Percentiles rank a stretch among this genome's conserved stretches.
Conservation (phyloP, 768 basidiomycete genomes). For the Suillus luteus region DNA sequence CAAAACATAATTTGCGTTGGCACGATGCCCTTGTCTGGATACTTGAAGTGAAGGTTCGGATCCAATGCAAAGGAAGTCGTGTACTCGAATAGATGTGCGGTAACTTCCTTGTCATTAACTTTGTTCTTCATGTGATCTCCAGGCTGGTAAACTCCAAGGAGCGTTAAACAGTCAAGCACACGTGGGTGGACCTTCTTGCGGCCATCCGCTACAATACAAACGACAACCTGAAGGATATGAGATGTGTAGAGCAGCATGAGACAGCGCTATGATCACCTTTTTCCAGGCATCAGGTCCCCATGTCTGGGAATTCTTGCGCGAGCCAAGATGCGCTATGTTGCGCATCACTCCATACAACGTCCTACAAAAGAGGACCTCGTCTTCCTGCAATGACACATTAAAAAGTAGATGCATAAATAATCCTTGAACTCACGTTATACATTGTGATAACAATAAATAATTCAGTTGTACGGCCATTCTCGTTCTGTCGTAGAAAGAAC, state of each 20-base stretch:
- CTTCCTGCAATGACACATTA: slow-evolving; percentile 53
- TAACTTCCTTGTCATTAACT: slow-evolving; percentile 73
- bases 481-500: slow-evolving; percentile 84
- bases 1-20: slow-evolving; percentile 94
- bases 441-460: slow-evolving; percentile 94
- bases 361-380: slow-evolving; percentile 88
- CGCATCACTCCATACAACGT: slow-evolving; percentile 96
- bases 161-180: slow-evolving; percentile 85
- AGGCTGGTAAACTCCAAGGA: slow-evolving; percentile 91
- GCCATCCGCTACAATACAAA: slow-evolving; percentile 90
- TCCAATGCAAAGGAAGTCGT: slow-evolving; percentile 81
- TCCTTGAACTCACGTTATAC: slow-evolving; percentile 75
- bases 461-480: slow-evolving; percentile 79
- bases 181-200: slow-evolving; percentile 81
- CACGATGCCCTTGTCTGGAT: slow-evolving; percentile 90
- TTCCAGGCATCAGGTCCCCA: slow-evolving; percentile 99
- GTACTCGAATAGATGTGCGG: slow-evolving; percentile 82
- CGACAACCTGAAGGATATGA: slow-evolving; percentile 63
- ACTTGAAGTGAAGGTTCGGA: slow-evolving; percentile 78
- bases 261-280: slow-evolving; percentile 53
- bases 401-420: slow-evolving; percentile 4
- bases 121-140: slow-evolving; percentile 61
- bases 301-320: slow-evolving; percentile 86
- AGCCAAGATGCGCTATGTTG: slow-evolving; percentile 78
- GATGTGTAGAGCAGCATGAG: neutral